A percentile compares a stretch with the other conserved stretches of the same genome.
Conservation (phyloP, 2,329 filamentous ascomycete genomes). For the Botryotinia convoluta region DNA sequence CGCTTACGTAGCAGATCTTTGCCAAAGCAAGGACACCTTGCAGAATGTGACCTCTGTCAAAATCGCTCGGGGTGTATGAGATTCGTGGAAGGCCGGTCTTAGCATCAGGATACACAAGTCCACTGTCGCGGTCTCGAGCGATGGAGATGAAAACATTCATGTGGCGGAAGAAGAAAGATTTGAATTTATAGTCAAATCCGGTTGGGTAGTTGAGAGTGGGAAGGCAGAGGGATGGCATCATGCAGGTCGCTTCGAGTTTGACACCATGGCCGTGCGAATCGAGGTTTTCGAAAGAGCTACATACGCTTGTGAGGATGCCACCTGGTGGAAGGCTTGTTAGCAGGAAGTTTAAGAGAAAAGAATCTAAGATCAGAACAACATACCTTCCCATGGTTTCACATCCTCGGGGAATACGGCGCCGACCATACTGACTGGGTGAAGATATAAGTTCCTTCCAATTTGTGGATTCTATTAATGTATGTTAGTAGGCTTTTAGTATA, state of each 20-base stretch:
- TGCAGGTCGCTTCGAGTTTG: constrained; percentile 75
- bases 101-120: constrained; percentile 71
- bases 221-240: constrained; percentile 66
- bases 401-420: constrained; percentile 67
- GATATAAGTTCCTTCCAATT: constrained; percentile 75
- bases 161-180: constrained; percentile 64
- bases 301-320: constrained; percentile 75
- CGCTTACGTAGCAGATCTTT: constrained; percentile 74
- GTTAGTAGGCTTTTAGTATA: constrained; percentile 16
- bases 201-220: constrained; percentile 63
- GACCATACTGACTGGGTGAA: constrained; percentile 69
- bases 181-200: constrained; percentile 70
- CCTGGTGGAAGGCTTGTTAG: constrained; percentile 35
- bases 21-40: constrained; percentile 69
- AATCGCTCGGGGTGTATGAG: constrained; percentile 66
- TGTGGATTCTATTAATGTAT: constrained; percentile 57
- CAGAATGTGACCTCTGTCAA: constrained; percentile 69
- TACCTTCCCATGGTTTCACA: constrained; percentile 62
- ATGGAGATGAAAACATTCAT: constrained; percentile 72
- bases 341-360: background rate
- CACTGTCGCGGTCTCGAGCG: constrained; percentile 71
- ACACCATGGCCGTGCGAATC: constrained; percentile 77
- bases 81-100: constrained; percentile 62
- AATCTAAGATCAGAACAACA: background rate
- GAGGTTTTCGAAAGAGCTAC: constrained; percentile 75